Evolutionary conservation across 331 rosid species (phyloP).

Genomic region (Arachis monticola): DNA sequence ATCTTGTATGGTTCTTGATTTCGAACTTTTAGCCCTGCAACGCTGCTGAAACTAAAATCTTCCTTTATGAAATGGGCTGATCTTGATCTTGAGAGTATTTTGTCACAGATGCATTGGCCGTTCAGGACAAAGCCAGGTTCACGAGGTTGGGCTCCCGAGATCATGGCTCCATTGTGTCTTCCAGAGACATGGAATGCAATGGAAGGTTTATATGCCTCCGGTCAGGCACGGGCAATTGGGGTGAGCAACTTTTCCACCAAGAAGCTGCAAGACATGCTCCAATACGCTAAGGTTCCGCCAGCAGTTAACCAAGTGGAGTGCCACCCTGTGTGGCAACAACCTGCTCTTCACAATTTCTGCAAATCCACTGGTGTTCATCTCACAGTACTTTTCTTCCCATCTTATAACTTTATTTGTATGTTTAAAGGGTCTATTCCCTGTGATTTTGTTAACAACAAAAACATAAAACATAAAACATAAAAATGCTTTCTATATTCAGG

Average conservation of each 20-base stretch:
- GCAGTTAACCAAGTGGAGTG: conserved; percentile 80
- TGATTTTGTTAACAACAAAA: neutral
- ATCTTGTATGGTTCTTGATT: conserved; percentile 60
- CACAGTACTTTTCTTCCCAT: conserved; percentile 45
- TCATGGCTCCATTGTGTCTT: conserved; percentile 71
- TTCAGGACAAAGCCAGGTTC: conserved; percentile 74
- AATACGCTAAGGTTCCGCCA: conserved; percentile 67
- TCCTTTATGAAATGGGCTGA: conserved; percentile 14
- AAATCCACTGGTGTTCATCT: conserved; percentile 67
- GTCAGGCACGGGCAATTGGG: conserved; percentile 74
- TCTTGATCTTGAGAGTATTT: conserved; percentile 21
- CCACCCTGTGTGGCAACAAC: conserved; percentile 56
- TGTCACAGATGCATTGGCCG: conserved; percentile 77
- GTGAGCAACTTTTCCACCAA: conserved; percentile 78
- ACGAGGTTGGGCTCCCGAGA: conserved; percentile 55
- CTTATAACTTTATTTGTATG: neutral
- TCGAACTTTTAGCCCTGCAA: neutral
- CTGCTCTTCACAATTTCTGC: conserved; percentile 55
- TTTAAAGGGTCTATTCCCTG: conserved; percentile 15
- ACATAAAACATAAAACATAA: no score
- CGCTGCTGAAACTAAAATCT: conserved; percentile 7
- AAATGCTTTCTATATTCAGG: conserved; percentile 46
- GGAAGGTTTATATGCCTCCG: conserved; percentile 72
- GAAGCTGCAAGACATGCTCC: conserved; percentile 73
- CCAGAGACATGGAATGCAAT: conserved; percentile 83